Percentiles rank a stretch among this genome's conserved stretches.
phyloP scores from a whole-genome alignment of 495 filamentous ascomycete species.

The Talaromyces proteolyticus region DNA sequence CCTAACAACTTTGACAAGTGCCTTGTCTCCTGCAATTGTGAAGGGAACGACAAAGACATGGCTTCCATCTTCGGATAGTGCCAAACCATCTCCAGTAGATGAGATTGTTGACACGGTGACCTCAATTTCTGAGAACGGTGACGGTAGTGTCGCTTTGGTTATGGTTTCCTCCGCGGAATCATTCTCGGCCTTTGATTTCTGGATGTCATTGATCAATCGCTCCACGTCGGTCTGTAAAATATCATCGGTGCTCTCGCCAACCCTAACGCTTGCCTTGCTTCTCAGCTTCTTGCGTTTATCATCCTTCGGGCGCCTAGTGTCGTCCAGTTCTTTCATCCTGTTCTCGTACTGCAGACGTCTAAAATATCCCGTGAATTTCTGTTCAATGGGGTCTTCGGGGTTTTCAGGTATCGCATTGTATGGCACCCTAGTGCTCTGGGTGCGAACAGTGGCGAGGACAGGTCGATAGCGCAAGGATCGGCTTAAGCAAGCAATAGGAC shows the following conservation, averaged over 20 bases:
- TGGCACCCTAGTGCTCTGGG: no score
- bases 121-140: conserved; percentile 68
- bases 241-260: no score
- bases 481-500: background rate
- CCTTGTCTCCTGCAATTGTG: conserved; percentile 75
- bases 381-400: no score
- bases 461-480: background rate
- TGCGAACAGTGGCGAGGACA: background rate
- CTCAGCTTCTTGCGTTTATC: no score
- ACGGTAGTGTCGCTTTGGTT: conserved; percentile 44
- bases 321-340: background rate
- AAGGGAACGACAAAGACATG: conserved; percentile 90
- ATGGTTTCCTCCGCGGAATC: conserved; percentile 14
- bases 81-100: conserved; percentile 88
- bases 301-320: conserved; percentile 16
- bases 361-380: no score
- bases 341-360: conserved; percentile 4
- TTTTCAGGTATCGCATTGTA: background rate
- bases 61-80: conserved; percentile 52
- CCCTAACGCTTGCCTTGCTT: no score
- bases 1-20: conserved; percentile 70
- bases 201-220: no score
- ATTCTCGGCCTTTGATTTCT: conserved; percentile 16
- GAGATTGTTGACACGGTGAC: conserved; percentile 70
- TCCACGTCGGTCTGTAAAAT: no score